Conservation (phyloP, 2,329 filamentous ascomycete genomes). For the Leptographium galeiforme region DNA sequence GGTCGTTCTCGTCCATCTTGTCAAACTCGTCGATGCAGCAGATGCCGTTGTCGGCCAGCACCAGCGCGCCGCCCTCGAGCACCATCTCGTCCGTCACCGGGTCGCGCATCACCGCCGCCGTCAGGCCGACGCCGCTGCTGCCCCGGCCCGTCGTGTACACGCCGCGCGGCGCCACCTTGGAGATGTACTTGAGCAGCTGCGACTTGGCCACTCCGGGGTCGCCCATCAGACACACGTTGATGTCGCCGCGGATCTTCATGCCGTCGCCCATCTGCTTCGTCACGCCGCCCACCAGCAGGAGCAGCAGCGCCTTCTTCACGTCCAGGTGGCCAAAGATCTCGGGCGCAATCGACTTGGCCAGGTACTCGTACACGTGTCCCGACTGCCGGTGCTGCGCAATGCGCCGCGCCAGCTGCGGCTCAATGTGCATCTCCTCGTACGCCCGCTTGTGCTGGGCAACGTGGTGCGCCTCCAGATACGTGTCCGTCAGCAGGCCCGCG, state of each 20-base stretch:
- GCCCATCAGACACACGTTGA: constrained; percentile 98
- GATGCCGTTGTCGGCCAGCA: constrained; percentile 70
- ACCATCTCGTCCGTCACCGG: constrained; percentile 78
- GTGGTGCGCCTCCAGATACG: constrained; percentile 88
- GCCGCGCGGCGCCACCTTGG: constrained; percentile 89
- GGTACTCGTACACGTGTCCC: constrained; percentile 88
- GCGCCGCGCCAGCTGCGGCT: constrained; percentile 63
- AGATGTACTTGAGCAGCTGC: constrained; percentile 94
- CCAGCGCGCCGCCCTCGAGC: constrained; percentile 65
- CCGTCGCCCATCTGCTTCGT: constrained; percentile 95
- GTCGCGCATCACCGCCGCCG: constrained; percentile 71
- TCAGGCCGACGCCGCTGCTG: constrained; percentile 70
- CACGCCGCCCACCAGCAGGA: constrained; percentile 89
- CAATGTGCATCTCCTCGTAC: constrained; percentile 82
- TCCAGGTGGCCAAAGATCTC: constrained; percentile 95
- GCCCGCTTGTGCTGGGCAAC: constrained; percentile 96
- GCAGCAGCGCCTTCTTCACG: constrained; percentile 93
- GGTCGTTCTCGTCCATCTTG: constrained; percentile 78
- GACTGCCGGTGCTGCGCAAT: constrained; percentile 77
- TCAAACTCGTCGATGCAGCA: constrained; percentile 82
- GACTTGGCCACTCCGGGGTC: constrained; percentile 99
- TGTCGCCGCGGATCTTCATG: constrained; percentile 97
- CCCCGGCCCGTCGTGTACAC: constrained; percentile 73
- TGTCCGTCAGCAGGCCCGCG: constrained; percentile 91
- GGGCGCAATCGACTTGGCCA: constrained; percentile 90